Evolutionary conservation across 202 grass and related monocot species (phyloP), one percentile per base, ranked within the genome.

Genomic region (Schoenoplectus triqueter): DNA sequence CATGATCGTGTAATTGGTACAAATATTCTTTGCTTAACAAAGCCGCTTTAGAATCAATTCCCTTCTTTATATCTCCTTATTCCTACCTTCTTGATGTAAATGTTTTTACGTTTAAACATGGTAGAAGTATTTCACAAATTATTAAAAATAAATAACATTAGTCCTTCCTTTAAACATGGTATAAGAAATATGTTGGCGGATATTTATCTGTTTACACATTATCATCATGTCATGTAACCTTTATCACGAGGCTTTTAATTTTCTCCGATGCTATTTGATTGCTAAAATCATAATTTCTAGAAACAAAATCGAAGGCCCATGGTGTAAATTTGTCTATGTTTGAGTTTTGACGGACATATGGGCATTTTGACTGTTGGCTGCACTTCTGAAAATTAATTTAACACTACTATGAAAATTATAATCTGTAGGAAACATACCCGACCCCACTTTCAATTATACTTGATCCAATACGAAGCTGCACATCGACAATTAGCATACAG

Each of bases 1-100:
- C 20, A 90, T 51, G 64, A 82, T 68, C 17, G 17, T 22, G 80
- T 50, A 67, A 68, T 51, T 67, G 22, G 74, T 64, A 75, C 39
- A 15, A 88, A 69, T 88, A 47, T 9, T 65, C 79, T 4, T 65
- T 84, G 87, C 66, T 50, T 67, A 65, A 45, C 60, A n/a, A 67
- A 69, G 86, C 90, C 73, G 88, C 81, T 63, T 85, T 85, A 73
- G 92, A 90, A 94, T 90, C 84, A 89, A 92, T 90, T 92, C 90
- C 86, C 79, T 10, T 86, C 83, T 88, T 80, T 86, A 78, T 86
- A 65, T 85, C 82, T 86, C 81, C 21, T 77, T 41, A 11, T 48
- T 81, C 78, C 31, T 31, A 31, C 31, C 31, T 81, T 87, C 19
- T 90, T 73, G 63, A 41, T 57, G 21, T 1, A 79, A 67, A 10